These are phyloP conservation scores for Phytopythium sindhum DNA, from an alignment of 352 stramenopile species.

Conservation along the genomic window DNA sequence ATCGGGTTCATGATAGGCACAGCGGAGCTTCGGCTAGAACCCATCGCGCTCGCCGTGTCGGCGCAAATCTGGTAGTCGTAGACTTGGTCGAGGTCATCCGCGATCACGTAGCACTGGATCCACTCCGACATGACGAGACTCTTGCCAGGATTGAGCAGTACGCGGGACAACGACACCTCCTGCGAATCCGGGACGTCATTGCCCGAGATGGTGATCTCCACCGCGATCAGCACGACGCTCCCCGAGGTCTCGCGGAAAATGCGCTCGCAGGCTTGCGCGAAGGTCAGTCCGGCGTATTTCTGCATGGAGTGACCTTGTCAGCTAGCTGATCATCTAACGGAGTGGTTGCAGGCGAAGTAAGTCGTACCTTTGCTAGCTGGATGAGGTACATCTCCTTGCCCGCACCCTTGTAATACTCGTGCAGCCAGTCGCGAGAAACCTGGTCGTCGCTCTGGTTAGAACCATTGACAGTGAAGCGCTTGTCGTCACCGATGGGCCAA, in stretches of 20 bases:
- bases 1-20: conserved; percentile 43
- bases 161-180: conserved; percentile 42
- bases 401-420: conserved; percentile 76
- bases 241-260: conserved; percentile 71
- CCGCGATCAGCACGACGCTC: conserved; percentile 71
- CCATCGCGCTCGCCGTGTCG: conserved; percentile 34
- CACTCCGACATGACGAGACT: conserved; percentile 74
- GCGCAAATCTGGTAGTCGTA: conserved; percentile 55
- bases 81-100: conserved; percentile 71
- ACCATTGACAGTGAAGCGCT: neutral
- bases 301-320: conserved; percentile 9
- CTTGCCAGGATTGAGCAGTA: conserved; percentile 70
- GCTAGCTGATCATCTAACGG: neutral
- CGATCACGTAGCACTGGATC: conserved; percentile 86
- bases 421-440: conserved; percentile 34
- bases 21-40: conserved; percentile 12
- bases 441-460: neutral
- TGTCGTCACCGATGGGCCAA: neutral
- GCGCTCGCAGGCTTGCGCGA: conserved; percentile 47
- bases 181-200: conserved; percentile 25
- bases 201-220: conserved; percentile 66
- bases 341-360: neutral
- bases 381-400: conserved; percentile 87
- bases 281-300: conserved; percentile 69
- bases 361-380: conserved; percentile 57